Conservation (phyloP, 2,329 filamentous ascomycete species). For the Aspergillus puulaauensis region DNA sequence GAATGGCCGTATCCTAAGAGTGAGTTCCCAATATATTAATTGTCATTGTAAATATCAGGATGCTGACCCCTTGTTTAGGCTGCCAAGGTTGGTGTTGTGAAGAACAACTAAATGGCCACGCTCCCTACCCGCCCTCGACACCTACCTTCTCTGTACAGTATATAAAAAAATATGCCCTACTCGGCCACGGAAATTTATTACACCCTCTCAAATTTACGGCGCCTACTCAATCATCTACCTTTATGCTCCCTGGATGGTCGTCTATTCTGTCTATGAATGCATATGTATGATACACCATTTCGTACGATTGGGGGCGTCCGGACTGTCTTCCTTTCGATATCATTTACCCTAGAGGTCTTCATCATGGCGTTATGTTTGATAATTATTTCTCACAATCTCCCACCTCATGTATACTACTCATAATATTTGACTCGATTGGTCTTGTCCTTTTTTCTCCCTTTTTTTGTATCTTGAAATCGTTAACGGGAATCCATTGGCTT, state of each 20-base stretch:
- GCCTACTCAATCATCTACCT: not conserved
- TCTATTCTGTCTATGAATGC: conserved; percentile 28
- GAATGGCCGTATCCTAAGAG: conserved; percentile 82
- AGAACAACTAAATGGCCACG: conserved; percentile 58
- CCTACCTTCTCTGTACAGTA: conserved; percentile 34
- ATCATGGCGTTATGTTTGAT: conserved; percentile 16
- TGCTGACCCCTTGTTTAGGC: conserved; percentile 48
- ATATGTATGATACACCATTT: conserved; percentile 36
- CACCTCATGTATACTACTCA: conserved; percentile 38
- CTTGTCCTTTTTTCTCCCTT: conserved; percentile 13
- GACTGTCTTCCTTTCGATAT: conserved; percentile 26
- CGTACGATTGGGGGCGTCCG: conserved; percentile 31
- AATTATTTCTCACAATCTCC: conserved; percentile 26
- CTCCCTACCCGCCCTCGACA: conserved; percentile 5
- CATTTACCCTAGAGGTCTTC: conserved; percentile 16
- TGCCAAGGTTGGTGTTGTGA: conserved; percentile 94
- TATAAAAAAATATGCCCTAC: conserved; percentile 27
- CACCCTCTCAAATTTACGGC: conserved; percentile 10
- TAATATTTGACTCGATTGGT: conserved; percentile 12
- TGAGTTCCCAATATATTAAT: conserved; percentile 29
- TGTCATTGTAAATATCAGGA: not conserved
- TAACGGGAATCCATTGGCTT: conserved; percentile 12
- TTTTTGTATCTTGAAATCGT: conserved; percentile 5
- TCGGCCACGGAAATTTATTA: conserved; percentile 24
- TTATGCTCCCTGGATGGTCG: conserved; percentile 17